Evolutionary conservation across 192 early-diverging fungal genomes (phyloP), one percentile per base, ranked within the genome.

Genomic region (Spizellomyces punctatus): DNA sequence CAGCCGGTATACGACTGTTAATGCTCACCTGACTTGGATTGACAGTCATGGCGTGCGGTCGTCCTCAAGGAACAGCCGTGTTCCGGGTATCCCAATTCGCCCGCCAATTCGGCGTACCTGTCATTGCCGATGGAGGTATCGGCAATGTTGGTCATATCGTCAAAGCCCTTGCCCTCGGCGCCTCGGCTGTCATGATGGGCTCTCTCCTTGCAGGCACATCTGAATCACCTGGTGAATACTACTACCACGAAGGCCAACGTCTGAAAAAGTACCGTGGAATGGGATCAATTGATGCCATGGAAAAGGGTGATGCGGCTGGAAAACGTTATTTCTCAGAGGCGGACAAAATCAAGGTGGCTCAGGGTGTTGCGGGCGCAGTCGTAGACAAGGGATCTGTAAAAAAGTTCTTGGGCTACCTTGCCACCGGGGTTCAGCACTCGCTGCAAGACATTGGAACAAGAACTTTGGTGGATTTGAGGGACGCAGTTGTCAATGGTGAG

Each of bases 261-360:
- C 80, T 99, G 73, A 99, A 99, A 84, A 94, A 93, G 84, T 99
- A 99, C 89, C 95, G 97, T 70, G 97, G 97, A 64, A 99, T 99
- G 97, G 97, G 97, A 10, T 94, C 93, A 10, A 84, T 99, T 46
- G 97, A 99, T 77, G 97, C 97, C 46, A 99, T 99, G 97, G 89
- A 92, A 74, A 88, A 84, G 77, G 87, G 83, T 14, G 88, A 89
- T 60, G 84, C 84, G 12, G 84, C 83, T 41, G 90, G 90, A 17
- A 90, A 90, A 42, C 93, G 97, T 59, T 99, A 99, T 83, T 99
- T 94, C 79, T 93, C 91, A 52, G 97, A 99, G 81, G 90, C 88
- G n/a, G 97, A 97, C 87, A 87, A 85, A 67, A 91, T 99, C 83
- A 99, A 99, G 86, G 97, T 99, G 27, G 97, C 97, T 6, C 97